A percentile compares a stretch with the other conserved stretches of the same genome.
These are phyloP conservation scores for Pythium apleroticum DNA, from an alignment of 352 stramenopile species.

Conservation along the genomic window DNA sequence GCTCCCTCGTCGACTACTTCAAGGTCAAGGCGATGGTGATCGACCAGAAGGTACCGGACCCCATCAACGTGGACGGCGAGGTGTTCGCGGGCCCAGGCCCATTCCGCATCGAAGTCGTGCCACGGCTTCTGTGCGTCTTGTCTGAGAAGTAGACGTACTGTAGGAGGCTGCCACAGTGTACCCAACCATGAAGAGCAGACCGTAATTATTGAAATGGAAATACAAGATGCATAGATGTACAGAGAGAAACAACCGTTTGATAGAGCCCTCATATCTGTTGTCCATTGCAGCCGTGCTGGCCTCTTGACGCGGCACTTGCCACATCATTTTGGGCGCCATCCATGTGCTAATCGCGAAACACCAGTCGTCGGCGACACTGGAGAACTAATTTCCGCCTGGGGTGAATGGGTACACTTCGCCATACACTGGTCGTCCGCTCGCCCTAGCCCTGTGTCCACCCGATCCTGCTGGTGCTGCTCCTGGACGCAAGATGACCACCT, in stretches of 20 bases:
- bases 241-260: neutral
- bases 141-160: slow-evolving; percentile 62
- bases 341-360: slow-evolving; percentile 4
- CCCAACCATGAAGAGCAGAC: neutral
- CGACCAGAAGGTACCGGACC: slow-evolving; percentile 53
- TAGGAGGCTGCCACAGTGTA: slow-evolving; percentile 14
- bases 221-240: neutral
- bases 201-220: slow-evolving; percentile 2
- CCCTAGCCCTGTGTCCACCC: slow-evolving; percentile 12
- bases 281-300: neutral
- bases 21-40: slow-evolving; percentile 82
- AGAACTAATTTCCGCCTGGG: neutral
- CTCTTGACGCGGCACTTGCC: neutral
- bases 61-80: slow-evolving; percentile 79
- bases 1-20: slow-evolving; percentile 62
- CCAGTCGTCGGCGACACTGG: neutral
- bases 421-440: slow-evolving; percentile 2
- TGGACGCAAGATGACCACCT: slow-evolving; percentile 5
- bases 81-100: slow-evolving; percentile 58
- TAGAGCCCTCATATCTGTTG: neutral
- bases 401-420: slow-evolving; percentile 17
- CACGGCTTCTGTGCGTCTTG: slow-evolving; percentile 63
- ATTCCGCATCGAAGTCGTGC: slow-evolving; percentile 77
- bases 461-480: neutral
- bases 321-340: neutral